Conservation (phyloP, 2,329 filamentous ascomycete genomes). For the Fusarium equiseti region DNA sequence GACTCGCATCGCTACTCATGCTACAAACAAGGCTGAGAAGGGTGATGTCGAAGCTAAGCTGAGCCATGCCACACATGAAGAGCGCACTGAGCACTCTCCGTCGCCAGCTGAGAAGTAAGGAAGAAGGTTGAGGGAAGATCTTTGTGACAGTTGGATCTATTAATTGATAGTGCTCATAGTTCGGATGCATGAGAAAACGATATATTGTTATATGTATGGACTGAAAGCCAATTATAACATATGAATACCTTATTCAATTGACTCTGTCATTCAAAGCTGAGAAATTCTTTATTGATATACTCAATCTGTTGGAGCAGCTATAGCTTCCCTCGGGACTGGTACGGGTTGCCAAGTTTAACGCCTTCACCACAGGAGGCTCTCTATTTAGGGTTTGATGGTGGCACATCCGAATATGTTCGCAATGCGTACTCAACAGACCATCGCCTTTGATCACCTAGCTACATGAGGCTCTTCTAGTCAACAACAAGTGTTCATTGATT, state of each 20-base stretch:
- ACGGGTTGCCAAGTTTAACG: too few relatives aligned
- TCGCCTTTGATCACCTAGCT: too few relatives aligned
- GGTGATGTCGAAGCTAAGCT: slow-evolving; percentile 43
- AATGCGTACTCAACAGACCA: too few relatives aligned
- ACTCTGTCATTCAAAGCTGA: not conserved
- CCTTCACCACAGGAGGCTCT: too few relatives aligned
- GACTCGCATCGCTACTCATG: slow-evolving; percentile 24
- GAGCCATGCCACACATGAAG: slow-evolving; percentile 12
- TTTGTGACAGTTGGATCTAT: not conserved
- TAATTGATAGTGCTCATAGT: not conserved
- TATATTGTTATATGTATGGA: not conserved
- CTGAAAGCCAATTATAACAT: not conserved
- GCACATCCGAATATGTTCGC: too few relatives aligned
- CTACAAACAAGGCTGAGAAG: slow-evolving; percentile 26
- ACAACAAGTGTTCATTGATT: too few relatives aligned
- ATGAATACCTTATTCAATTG: not conserved
- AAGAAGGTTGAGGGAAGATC: accelerated
- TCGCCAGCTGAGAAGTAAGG: slow-evolving; percentile 8
- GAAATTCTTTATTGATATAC: accelerated
- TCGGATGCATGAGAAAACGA: not conserved
- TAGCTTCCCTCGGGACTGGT: too few relatives aligned
- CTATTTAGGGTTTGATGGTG: too few relatives aligned
- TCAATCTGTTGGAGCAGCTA: too few relatives aligned
- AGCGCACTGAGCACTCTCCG: not conserved
- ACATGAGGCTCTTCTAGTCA: too few relatives aligned